Evolutionary conservation across 257 asterid genomes (phyloP).

Genomic region (Mentha longifolia): DNA sequence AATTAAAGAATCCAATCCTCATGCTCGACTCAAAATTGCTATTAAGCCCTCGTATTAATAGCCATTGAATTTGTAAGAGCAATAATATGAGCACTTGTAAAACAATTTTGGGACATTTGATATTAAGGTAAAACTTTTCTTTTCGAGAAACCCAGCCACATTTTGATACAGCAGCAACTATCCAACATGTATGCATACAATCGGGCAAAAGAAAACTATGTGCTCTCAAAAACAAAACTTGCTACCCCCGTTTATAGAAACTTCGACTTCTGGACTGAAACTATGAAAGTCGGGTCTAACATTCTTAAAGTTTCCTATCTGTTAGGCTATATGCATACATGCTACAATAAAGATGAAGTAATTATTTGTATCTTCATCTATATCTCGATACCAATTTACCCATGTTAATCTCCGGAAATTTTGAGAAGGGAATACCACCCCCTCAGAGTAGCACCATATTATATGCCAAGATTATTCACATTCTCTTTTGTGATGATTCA

Average conservation of each 20-base stretch:
- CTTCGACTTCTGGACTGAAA: neutral
- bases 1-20: neutral
- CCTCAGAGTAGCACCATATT: neutral
- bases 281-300: neutral
- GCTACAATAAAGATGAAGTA: neutral
- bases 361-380: neutral
- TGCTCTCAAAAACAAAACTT: conserved; percentile 1
- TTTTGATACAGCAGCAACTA: neutral
- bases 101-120: neutral
- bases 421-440: neutral
- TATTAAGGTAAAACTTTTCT: conserved; percentile 13
- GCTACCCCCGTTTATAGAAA: neutral
- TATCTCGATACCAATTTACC: neutral
- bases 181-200: neutral
- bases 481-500: neutral
- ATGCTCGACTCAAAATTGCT: neutral
- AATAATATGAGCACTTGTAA: neutral
- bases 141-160: conserved; percentile 1
- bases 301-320: neutral
- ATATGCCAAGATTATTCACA: neutral
- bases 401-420: neutral
- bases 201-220: neutral
- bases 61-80: neutral
- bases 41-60: neutral
- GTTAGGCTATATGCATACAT: neutral